Base-by-base conservation (phyloP, 768 basidiomycete species). In the Gymnopilus junonius region DNA sequence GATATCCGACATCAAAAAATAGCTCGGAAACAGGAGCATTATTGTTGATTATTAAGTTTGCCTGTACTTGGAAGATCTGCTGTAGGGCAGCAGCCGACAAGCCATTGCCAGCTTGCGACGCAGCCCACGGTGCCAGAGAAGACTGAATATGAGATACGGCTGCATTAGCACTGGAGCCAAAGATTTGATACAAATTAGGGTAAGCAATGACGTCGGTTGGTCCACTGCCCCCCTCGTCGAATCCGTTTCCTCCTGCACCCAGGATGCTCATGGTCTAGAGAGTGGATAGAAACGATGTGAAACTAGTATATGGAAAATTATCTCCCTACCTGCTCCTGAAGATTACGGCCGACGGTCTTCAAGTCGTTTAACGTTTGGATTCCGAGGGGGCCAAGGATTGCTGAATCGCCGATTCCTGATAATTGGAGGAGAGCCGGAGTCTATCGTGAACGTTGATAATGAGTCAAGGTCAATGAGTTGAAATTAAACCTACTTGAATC, bases 351-450 rank as follows among this genome's bases (percentile, higher is more conserved):
- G 4, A 87, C 85, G 4, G 79, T 80, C 63, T 78, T 78, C 29
- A 86, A 73, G 59, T 84, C 72, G 40, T 86, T 73, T n/a, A 75
- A 71, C 3, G 81, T 78, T 12, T 66, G 69, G 68, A 88, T 85
- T 0, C 81, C 84, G 21, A 87, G 75, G 1, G 79, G 74, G 0
- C 67, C 68, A 0, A 88, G 80, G 21, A 83, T 43, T 10, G 70
- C 69, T 0, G 82, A 72, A 68, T 86, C 84, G 2, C 86, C 87
- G 59, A 88, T 82, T 0, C 86, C 87, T 12, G 85, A 87, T 1
- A 85, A 78, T 69, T 86, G 84, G 14, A 85, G 77, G 10, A 85
- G 74, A 1, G 76, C 76, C 4, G 84, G 84, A 0, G 80, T 79
- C 77, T 82, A 37, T n/a, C 17, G 11, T 46, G 21, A 55, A 32